Conservation (phyloP, 75 land plant genomes). For the Chamaecyparis obtusa region DNA sequence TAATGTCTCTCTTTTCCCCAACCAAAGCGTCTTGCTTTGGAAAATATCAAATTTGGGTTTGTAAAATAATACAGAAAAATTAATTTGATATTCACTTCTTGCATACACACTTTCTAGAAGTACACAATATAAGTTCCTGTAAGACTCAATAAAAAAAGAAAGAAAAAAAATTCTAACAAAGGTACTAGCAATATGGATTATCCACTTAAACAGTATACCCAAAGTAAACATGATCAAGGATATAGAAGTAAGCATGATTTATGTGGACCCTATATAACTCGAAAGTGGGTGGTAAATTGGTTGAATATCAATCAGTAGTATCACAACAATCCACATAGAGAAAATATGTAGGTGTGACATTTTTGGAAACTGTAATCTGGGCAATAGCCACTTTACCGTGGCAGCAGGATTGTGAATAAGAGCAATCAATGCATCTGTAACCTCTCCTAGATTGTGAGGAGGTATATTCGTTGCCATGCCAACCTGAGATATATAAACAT, state of each 20-base stretch:
- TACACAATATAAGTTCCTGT: neutral
- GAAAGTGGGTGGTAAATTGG: neutral
- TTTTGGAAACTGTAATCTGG: neutral
- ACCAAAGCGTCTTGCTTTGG: neutral
- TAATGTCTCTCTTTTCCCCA: neutral
- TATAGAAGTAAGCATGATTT: neutral
- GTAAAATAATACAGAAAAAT: too few relatives aligned
- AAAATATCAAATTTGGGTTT: neutral
- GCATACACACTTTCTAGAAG: too few relatives aligned
- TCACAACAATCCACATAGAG: neutral
- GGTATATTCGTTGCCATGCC: conserved; percentile 99
- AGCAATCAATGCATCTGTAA: conserved; percentile 88
- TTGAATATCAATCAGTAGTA: neutral
- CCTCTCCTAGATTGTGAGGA: conserved; percentile 96
- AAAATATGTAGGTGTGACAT: neutral
- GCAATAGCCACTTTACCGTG: conserved; percentile 46
- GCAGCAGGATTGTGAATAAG: conserved; percentile 92
- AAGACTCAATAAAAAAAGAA: too few relatives aligned
- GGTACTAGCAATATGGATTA: neutral
- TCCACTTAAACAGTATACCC: neutral
- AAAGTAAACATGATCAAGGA: neutral
- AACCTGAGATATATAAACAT: conserved; percentile 54
- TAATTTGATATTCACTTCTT: neutral
- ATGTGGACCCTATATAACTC: neutral
- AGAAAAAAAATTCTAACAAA: too few relatives aligned